These are phyloP conservation scores for Metschnikowia colocasiae DNA, from an alignment of 805 yeast genomes.

Conservation along the genomic window DNA sequence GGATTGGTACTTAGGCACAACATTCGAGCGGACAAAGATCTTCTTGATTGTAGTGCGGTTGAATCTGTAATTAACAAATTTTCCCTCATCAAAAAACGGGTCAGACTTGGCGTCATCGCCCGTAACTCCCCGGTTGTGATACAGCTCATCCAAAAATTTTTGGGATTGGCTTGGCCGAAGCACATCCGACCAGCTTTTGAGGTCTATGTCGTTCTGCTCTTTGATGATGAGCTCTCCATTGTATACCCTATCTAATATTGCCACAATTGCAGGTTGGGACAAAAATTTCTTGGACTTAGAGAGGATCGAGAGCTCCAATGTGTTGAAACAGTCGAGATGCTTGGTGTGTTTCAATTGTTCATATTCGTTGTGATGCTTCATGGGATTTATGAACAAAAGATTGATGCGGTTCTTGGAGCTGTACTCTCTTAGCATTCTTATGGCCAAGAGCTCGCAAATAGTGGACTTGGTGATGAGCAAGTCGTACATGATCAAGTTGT, in stretches of 20 bases:
- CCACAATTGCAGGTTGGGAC: constrained; percentile 49
- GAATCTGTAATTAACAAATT: constrained; percentile 30
- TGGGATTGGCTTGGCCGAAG: constrained; percentile 1
- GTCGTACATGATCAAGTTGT: constrained; percentile 35
- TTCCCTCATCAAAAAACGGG: constrained; percentile 13
- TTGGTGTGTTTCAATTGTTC: constrained; percentile 18
- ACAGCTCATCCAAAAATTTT: background rate
- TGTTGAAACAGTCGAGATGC: constrained; percentile 32
- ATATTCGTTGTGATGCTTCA: constrained; percentile 25
- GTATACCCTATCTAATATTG: constrained; percentile 47
- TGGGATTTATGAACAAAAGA: constrained; percentile 44
- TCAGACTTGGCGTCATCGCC: constrained; percentile 5
- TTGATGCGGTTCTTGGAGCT: constrained; percentile 41
- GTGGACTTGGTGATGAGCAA: constrained; percentile 43
- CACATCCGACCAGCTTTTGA: constrained; percentile 4
- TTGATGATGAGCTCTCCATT: constrained; percentile 46
- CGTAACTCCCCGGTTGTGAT: background rate
- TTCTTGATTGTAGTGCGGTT: constrained; percentile 30
- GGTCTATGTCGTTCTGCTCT: constrained; percentile 26
- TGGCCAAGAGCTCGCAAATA: constrained; percentile 51
- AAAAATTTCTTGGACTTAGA: constrained; percentile 51
- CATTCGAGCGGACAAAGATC: constrained; percentile 28
- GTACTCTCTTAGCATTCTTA: constrained; percentile 46
- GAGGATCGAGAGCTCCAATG: constrained; percentile 49
- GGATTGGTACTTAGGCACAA: constrained; percentile 41